Evolutionary conservation across 495 filamentous ascomycete species (phyloP).

Genomic region (Penicillium desertorum): DNA sequence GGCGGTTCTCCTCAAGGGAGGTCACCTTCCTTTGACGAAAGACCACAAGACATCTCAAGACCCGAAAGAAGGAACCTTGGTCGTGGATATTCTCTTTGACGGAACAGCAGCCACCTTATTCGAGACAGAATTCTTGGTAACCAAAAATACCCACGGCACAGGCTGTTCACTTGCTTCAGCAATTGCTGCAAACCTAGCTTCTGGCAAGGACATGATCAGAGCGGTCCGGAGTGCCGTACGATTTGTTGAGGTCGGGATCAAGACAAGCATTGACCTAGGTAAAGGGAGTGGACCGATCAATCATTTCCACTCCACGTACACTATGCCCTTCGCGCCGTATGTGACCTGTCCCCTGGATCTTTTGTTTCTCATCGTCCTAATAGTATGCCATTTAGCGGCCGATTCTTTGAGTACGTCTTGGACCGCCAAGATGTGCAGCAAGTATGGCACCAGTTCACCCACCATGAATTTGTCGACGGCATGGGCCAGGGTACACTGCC

Average conservation of each 20-base stretch:
- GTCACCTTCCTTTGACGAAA: conserved; percentile 76
- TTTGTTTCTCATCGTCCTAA: conserved; percentile 6
- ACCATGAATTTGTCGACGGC: conserved; percentile 77
- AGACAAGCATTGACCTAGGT: conserved; percentile 68
- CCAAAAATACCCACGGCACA: conserved; percentile 89
- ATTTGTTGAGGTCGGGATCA: conserved; percentile 85
- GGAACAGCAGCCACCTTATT: conserved; percentile 54
- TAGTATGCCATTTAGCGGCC: conserved; percentile 51
- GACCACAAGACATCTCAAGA: conserved; percentile 52
- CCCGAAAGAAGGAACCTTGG: conserved; percentile 57
- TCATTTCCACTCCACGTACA: conserved; percentile 84
- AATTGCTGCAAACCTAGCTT: conserved; percentile 81
- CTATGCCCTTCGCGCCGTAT: conserved; percentile 79
- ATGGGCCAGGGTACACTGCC: conserved; percentile 74
- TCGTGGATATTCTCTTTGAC: conserved; percentile 75
- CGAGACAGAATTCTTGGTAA: conserved; percentile 65
- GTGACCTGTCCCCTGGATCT: conserved; percentile 25
- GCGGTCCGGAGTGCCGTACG: conserved; percentile 71
- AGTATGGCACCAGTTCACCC: conserved; percentile 70
- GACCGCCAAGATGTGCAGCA: conserved; percentile 66
- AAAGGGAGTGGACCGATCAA: conserved; percentile 87
- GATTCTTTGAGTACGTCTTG: conserved; percentile 83
- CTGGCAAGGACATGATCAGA: conserved; percentile 57
- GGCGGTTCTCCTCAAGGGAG: conserved; percentile 87
- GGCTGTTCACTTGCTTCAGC: conserved; percentile 94